Evolutionary conservation across 345 rosid species (phyloP).

Genomic region (Populus euphratica): DNA sequence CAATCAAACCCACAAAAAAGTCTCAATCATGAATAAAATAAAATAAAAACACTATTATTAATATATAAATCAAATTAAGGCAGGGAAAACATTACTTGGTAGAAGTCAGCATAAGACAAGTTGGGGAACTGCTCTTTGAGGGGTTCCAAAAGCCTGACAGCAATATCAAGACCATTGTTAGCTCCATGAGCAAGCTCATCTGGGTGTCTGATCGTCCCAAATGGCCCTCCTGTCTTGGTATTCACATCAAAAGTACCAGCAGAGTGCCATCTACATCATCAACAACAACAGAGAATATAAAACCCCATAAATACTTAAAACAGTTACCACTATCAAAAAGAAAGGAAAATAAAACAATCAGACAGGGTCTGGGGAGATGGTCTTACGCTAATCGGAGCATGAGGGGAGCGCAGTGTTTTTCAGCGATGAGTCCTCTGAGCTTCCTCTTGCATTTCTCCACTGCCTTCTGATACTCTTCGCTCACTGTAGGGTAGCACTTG

Average conservation of each 20-base stretch:
- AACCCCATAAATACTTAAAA: neutral
- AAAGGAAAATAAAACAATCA: neutral
- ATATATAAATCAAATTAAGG: neutral
- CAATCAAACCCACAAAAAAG: neutral
- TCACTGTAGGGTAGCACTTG: slow-evolving; percentile 18
- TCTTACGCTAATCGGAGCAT: slow-evolving; percentile 25
- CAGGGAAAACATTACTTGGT: slow-evolving; percentile 7
- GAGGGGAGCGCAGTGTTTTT: slow-evolving; percentile 25
- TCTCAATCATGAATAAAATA: neutral
- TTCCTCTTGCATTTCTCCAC: slow-evolving; percentile 26
- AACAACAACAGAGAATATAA: neutral
- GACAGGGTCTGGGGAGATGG: too few relatives aligned
- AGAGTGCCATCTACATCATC: slow-evolving; percentile 20
- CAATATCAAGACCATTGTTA: slow-evolving; percentile 30
- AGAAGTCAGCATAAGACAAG: slow-evolving; percentile 31
- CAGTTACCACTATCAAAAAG: neutral
- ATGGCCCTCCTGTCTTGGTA: slow-evolving; percentile 25
- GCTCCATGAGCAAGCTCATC: slow-evolving; percentile 23
- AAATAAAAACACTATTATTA: neutral
- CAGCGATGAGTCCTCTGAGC: slow-evolving; percentile 22
- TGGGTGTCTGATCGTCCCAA: slow-evolving; percentile 21
- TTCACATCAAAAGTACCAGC: slow-evolving; percentile 23
- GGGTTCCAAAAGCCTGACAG: slow-evolving; percentile 22
- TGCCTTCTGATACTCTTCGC: slow-evolving; percentile 25
- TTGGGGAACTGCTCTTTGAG: slow-evolving; percentile 22